These are phyloP conservation scores for Amanita exitialis DNA, from an alignment of 768 basidiomycete species.

Conservation along the genomic window DNA sequence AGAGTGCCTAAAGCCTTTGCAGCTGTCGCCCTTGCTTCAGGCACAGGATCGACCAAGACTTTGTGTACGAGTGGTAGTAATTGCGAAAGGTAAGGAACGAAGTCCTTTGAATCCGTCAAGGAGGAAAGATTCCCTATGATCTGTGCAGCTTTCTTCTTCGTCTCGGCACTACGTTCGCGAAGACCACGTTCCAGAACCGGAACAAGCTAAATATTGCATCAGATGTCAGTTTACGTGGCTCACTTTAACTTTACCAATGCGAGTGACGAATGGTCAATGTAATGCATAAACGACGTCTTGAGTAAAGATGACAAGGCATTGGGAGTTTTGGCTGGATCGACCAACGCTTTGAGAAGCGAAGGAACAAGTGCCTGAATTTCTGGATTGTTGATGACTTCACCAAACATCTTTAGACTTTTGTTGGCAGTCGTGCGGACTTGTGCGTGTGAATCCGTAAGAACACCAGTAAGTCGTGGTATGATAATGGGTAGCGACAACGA, in stretches of 20 bases:
- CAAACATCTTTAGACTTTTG: conserved; percentile 93
- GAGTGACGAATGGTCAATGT: conserved; percentile 93
- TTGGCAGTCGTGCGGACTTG: conserved; percentile 92
- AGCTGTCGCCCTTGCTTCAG: conserved; percentile 94
- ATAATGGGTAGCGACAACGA: conserved; percentile 93
- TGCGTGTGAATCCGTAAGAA: conserved; percentile 94
- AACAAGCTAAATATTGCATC: conserved; percentile 50
- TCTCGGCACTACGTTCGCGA: conserved; percentile 85
- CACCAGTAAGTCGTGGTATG: conserved; percentile 90
- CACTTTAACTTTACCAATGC: conserved; percentile 46
- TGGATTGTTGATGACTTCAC: conserved; percentile 96
- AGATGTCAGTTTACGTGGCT: background rate
- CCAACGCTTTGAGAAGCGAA: conserved; percentile 85
- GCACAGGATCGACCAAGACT: conserved; percentile 94
- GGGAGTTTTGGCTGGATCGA: conserved; percentile 88
- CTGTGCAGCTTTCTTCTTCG: conserved; percentile 91
- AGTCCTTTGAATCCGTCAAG: conserved; percentile 82
- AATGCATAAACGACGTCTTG: conserved; percentile 95
- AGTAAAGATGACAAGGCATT: conserved; percentile 78
- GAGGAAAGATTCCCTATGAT: conserved; percentile 97
- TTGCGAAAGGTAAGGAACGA: conserved; percentile 86
- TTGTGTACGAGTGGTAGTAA: conserved; percentile 86
- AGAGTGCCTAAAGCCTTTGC: conserved; percentile 94
- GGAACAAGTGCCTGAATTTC: conserved; percentile 91
- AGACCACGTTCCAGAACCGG: conserved; percentile 93